These are phyloP conservation scores for Fraxinus platypoda DNA, from an alignment of 305 asterid genomes.

Conservation along the genomic window DNA sequence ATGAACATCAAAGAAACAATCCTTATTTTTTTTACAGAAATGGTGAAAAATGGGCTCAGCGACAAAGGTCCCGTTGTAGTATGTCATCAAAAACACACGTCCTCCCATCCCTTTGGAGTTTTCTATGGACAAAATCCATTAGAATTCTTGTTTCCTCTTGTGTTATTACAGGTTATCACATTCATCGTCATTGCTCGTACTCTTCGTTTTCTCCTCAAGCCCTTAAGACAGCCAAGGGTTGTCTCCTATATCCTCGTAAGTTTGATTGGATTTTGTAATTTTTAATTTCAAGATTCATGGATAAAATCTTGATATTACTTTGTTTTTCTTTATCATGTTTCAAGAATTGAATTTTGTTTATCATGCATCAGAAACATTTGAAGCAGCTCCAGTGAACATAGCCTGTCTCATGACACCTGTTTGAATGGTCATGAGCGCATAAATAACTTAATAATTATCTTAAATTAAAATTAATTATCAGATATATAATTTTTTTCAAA, in stretches of 20 bases:
- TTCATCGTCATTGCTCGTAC: slow-evolving; percentile 35
- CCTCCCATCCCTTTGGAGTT: slow-evolving; percentile 44
- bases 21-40: not conserved
- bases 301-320: not conserved
- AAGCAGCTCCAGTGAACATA: too few relatives aligned
- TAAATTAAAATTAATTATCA: too few relatives aligned
- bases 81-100: slow-evolving; percentile 26
- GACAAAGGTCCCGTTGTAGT: slow-evolving; percentile 15
- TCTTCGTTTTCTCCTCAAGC: slow-evolving; percentile 57
- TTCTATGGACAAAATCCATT: slow-evolving; percentile 74
- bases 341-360: not conserved
- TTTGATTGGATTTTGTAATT: not conserved
- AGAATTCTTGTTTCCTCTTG: slow-evolving; percentile 45
- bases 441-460: too few relatives aligned
- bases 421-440: too few relatives aligned
- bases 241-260: slow-evolving; percentile 68
- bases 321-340: not conserved
- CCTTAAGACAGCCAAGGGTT: slow-evolving; percentile 66
- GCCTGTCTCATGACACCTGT: too few relatives aligned
- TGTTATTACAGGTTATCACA: slow-evolving; percentile 39
- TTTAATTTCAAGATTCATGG: not conserved
- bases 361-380: too few relatives aligned
- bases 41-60: slow-evolving; percentile 6
- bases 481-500: too few relatives aligned
- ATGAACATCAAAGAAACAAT: not conserved